These are phyloP conservation scores for Termitomyces bulborhizus DNA, from an alignment of 768 basidiomycete species.

Conservation along the genomic window DNA sequence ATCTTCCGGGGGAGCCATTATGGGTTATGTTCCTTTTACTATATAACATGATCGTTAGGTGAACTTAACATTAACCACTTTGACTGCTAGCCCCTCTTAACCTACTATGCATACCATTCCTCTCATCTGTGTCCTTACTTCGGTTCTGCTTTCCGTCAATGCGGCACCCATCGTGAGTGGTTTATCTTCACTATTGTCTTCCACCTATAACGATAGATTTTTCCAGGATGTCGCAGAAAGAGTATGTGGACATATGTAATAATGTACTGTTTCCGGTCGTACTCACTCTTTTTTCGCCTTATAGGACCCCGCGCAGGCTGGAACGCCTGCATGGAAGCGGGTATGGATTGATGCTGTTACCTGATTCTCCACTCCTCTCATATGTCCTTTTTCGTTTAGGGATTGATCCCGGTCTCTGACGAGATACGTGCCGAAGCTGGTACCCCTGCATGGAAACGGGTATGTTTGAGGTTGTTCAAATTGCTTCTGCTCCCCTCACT, in stretches of 20 bases:
- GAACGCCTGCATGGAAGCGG: slow-evolving; percentile 1
- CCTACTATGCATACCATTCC: slow-evolving; percentile 10
- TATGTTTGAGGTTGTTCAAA: not conserved
- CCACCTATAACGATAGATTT: not conserved
- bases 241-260: not conserved
- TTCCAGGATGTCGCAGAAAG: slow-evolving; percentile 3
- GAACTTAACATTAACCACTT: slow-evolving; percentile 4
- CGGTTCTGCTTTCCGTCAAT: slow-evolving; percentile 6
- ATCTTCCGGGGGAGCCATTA: slow-evolving; percentile 13
- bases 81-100: slow-evolving; percentile 3
- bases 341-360: not conserved
- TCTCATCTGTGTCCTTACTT: slow-evolving; percentile 8
- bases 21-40: slow-evolving; percentile 14
- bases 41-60: slow-evolving; percentile 14
- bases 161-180: slow-evolving; percentile 14
- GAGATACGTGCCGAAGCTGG: not conserved
- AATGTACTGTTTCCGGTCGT: not conserved
- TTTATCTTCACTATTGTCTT: not conserved
- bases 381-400: not conserved
- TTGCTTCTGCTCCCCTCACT: not conserved
- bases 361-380: not conserved
- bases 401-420: not conserved
- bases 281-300: not conserved
- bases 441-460: not conserved
- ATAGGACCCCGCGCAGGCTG: not conserved